Conservation (phyloP, 2,329 filamentous ascomycete species). For the Diaporthe ilicicola region DNA sequence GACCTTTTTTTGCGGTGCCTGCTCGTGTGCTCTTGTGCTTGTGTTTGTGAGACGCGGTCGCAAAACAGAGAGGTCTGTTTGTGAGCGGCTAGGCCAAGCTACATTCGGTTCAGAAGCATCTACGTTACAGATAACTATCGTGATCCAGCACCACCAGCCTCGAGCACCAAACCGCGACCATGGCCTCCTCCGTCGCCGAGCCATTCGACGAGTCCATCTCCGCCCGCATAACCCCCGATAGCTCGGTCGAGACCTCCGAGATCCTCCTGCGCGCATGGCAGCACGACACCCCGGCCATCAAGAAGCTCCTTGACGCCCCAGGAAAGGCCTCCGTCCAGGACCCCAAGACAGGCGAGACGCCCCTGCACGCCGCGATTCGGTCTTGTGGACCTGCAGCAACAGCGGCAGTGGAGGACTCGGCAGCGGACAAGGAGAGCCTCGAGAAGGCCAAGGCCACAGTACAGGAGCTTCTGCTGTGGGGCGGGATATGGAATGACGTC, state of each 20-base stretch:
- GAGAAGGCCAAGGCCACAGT: conserved; percentile 74
- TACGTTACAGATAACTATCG: not conserved
- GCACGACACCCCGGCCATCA: conserved; percentile 72
- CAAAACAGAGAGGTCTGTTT: not conserved
- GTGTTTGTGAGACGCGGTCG: not conserved
- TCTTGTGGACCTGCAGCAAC: conserved; percentile 61
- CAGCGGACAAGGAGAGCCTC: conserved; percentile 46
- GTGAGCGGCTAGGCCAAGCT: not conserved
- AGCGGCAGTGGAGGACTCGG: conserved; percentile 42
- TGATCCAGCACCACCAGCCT: no score
- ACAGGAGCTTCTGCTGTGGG: conserved; percentile 81
- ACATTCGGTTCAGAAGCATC: not conserved
- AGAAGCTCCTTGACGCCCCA: conserved; percentile 71
- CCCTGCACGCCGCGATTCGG: conserved; percentile 90
- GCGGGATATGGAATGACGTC: conserved; percentile 97
- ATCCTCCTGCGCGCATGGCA: conserved; percentile 64
- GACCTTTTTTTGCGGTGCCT: not conserved
- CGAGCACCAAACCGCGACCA: not conserved
- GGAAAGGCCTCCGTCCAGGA: conserved; percentile 81
- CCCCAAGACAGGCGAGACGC: conserved; percentile 83
- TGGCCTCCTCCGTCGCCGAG: conserved; percentile 37
- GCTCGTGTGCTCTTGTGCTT: not conserved
- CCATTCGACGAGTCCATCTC: conserved; percentile 57
- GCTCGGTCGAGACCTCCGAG: conserved; percentile 58
- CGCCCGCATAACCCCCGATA: conserved; percentile 61